Percentiles rank a stretch among this genome's conserved stretches.
These are phyloP conservation scores for Neofusicoccum cordaticola DNA, from an alignment of 2,329 filamentous ascomycete genomes.

Conservation along the genomic window DNA sequence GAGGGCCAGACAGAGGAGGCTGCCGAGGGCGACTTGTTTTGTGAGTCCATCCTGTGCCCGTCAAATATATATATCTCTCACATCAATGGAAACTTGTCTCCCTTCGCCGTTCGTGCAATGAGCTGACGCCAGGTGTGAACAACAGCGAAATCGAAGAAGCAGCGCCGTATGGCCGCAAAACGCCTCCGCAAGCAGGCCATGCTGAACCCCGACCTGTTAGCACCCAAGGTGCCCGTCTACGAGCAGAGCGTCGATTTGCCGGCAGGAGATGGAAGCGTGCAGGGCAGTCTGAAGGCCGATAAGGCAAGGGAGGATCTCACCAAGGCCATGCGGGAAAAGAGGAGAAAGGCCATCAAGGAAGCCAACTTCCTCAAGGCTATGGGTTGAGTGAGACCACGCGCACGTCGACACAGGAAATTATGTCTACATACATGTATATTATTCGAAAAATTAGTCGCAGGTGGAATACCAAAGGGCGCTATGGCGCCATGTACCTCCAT, in stretches of 20 bases:
- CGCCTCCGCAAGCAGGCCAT: constrained; percentile 61
- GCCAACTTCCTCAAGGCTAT: constrained; percentile 80
- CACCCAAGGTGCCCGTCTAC: constrained; percentile 66
- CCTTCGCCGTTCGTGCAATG: no score
- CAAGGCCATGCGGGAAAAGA: constrained; percentile 70
- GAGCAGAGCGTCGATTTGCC: constrained; percentile 77
- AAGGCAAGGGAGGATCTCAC: constrained; percentile 61
- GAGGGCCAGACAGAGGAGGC: constrained; percentile 55
- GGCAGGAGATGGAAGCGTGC: constrained; percentile 46
- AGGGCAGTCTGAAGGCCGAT: constrained; percentile 46
- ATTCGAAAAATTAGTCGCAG: not conserved
- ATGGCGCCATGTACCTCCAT: not conserved
- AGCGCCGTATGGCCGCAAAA: constrained; percentile 68
- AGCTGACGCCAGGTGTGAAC: not conserved
- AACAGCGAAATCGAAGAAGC: constrained; percentile 79
- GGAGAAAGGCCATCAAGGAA: constrained; percentile 78
- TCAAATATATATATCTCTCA: no score
- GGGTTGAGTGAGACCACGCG: constrained; percentile 37
- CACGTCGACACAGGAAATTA: not conserved
- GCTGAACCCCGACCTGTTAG: constrained; percentile 64
- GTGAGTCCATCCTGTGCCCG: constrained; percentile 51
- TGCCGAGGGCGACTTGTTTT: constrained; percentile 71
- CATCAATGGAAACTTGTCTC: no score
- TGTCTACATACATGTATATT: not conserved
- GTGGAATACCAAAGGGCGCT: not conserved